phyloP scores from a whole-genome alignment of 2,329 filamentous ascomycete genomes.

The Pseudopyricularia javanii region DNA sequence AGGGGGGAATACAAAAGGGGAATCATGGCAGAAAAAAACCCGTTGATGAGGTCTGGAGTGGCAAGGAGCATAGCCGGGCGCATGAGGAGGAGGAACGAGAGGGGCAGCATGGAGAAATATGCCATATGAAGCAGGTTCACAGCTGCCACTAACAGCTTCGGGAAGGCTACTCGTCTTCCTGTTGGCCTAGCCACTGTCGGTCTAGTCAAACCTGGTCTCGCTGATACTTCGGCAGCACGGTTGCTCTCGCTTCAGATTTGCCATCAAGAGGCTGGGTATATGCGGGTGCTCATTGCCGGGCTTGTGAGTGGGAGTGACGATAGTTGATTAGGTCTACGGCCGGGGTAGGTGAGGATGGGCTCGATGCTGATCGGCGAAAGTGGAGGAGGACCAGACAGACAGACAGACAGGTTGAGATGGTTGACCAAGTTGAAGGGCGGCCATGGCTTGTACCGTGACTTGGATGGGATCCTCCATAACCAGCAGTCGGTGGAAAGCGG shows the following conservation, averaged over 20 bases:
- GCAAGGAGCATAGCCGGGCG: not conserved
- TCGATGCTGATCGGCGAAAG: not conserved
- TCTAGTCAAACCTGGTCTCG: not conserved
- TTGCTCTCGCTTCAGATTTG: not conserved
- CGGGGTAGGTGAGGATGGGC: conserved; percentile 1
- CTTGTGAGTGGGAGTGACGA: too few species aligned
- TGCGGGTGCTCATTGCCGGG: not conserved
- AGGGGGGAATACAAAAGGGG: not conserved
- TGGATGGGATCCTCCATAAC: not conserved
- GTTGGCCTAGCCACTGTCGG: not conserved
- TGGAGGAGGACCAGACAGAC: not conserved
- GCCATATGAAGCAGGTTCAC: not conserved
- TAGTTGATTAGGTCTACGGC: not conserved
- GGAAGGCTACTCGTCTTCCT: not conserved
- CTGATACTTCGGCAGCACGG: not conserved
- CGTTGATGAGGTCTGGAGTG: not conserved
- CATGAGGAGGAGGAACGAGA: not conserved
- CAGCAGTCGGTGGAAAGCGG: not conserved
- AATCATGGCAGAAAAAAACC: not conserved
- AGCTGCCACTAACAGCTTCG: not conserved
- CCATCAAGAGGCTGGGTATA: not conserved
- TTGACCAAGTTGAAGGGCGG: not conserved
- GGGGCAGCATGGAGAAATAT: not conserved
- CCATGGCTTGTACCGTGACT: conserved; percentile 1
- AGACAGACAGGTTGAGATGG: not conserved